Evolutionary conservation across 768 basidiomycete genomes (phyloP), one percentile per base, ranked within the genome.

Genomic region (Leucosporidium yakuticum): DNA sequence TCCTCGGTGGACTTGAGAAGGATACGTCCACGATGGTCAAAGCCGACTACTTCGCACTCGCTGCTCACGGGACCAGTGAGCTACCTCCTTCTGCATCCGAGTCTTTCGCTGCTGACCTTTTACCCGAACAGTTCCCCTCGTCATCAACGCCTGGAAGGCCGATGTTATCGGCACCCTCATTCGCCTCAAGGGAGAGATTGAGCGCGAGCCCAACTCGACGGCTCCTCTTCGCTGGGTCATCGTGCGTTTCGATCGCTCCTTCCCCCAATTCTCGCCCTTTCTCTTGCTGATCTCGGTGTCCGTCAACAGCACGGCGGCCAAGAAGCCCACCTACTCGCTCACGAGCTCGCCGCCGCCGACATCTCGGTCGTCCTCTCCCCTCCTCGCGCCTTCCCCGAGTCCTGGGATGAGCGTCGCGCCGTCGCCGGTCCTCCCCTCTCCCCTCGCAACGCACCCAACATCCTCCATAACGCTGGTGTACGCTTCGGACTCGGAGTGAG

Each of bases 371-470:
- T 94, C 70, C 74, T 90, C 29, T 78, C 81, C 7, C 65, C 51
- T 25, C 87, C 87, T 1, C 74, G 65, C 19, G 29, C 63, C 2
- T 62, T 68, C 58, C 64, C 65, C 2, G 49, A 61, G 19, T 49
- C 54, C 0, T 70, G 69, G 69, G 69, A 70, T 39, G 23, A 31
- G 4, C 58, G 69, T 4, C 62, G 69, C 29, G 59, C 54, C 19
- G 55, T 80, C 11, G 86, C 89, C 31, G 90, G 90, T 1, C 87
- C 87, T 4, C 91, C 91, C 7, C 77, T 91, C 19, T 84, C 88
- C 12, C 80, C 82, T 79, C 71, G 84, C 54, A 88, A 81, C 62
- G 81, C 85, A 0, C 79, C 91, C 51, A 80, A 84, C 29, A 81
- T 82, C 61, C 83, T 97, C 27, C 76, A 87, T 23, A 80, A 81